Evolutionary conservation across 1,284 basidiomycete genomes (phyloP).

Genomic region (Waitea zeae): DNA sequence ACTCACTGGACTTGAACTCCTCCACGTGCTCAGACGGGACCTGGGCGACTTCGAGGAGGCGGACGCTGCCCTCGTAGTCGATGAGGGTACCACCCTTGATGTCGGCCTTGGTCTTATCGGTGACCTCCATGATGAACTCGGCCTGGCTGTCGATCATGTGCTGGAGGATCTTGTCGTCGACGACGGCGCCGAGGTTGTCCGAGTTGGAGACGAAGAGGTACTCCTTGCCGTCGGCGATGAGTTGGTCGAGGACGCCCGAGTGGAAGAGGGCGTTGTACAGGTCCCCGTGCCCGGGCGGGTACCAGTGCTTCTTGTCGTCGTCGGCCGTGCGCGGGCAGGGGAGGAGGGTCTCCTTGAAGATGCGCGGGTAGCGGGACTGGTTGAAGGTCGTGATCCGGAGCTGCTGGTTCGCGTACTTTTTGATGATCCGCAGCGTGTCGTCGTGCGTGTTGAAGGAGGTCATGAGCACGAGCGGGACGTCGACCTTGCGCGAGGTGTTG

Average conservation of each 20-base stretch:
- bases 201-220: constrained; percentile 99
- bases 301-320: constrained; percentile 95
- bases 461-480: constrained; percentile 98
- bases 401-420: constrained; percentile 98
- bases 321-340: constrained; percentile 78
- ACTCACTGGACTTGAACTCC: constrained; percentile 81
- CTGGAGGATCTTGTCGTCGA: constrained; percentile 72
- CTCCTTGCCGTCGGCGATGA: constrained; percentile 92
- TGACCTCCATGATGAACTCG: constrained; percentile 98
- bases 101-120: constrained; percentile 99
- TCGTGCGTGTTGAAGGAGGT: constrained; percentile 99
- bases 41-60: constrained; percentile 96
- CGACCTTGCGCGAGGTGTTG: constrained; percentile 52
- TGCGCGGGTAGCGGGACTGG: constrained; percentile 96
- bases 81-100: constrained; percentile 99
- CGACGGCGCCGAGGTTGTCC: constrained; percentile 95
- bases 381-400: constrained; percentile 94
- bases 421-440: constrained; percentile 94
- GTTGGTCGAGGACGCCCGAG: constrained; percentile 91
- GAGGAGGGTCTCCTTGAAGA: constrained; percentile 87
- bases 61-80: constrained; percentile 88
- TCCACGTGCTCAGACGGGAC: constrained; percentile 96
- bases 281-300: constrained; percentile 98
- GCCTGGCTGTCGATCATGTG: constrained; percentile 82
- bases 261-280: constrained; percentile 87